These are phyloP conservation scores for Aspergillus sp. DNA, from an alignment of 2,329 filamentous ascomycete genomes.

Conservation along the genomic window DNA sequence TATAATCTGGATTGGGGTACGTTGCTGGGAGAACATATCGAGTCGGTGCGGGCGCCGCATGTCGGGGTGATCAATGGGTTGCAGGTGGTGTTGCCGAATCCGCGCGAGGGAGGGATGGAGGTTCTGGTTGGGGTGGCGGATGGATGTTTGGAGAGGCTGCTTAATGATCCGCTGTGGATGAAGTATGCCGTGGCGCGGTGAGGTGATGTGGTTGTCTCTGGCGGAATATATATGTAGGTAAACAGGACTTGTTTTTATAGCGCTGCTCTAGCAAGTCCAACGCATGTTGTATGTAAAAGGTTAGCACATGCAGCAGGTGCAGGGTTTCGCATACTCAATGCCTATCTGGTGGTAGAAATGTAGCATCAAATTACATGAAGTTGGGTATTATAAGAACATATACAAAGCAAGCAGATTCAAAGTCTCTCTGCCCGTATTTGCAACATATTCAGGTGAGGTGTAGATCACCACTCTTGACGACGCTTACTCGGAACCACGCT, in stretches of 20 bases:
- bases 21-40: conserved; percentile 30
- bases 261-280: neutral
- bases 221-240: neutral
- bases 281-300: neutral
- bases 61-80: conserved; percentile 38
- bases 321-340: too few relatives aligned
- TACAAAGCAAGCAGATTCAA: too few relatives aligned
- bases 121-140: conserved; percentile 37
- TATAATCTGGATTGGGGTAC: conserved; percentile 39
- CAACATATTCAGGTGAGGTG: too few relatives aligned
- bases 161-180: conserved; percentile 34
- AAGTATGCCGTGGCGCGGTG: conserved; percentile 25
- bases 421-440: too few relatives aligned
- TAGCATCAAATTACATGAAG: too few relatives aligned
- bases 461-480: too few relatives aligned
- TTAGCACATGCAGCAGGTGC: too few relatives aligned
- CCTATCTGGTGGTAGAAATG: too few relatives aligned
- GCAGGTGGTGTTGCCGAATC: conserved; percentile 34
- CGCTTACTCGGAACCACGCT: too few relatives aligned
- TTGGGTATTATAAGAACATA: too few relatives aligned
- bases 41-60: conserved; percentile 34
- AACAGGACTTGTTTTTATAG: neutral
- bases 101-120: conserved; percentile 38
- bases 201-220: neutral
- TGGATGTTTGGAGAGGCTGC: conserved; percentile 29